Evolutionary conservation across 306 rosid species (phyloP), one percentile per base, ranked within the genome.

Genomic region (Vigna hirtella): DNA sequence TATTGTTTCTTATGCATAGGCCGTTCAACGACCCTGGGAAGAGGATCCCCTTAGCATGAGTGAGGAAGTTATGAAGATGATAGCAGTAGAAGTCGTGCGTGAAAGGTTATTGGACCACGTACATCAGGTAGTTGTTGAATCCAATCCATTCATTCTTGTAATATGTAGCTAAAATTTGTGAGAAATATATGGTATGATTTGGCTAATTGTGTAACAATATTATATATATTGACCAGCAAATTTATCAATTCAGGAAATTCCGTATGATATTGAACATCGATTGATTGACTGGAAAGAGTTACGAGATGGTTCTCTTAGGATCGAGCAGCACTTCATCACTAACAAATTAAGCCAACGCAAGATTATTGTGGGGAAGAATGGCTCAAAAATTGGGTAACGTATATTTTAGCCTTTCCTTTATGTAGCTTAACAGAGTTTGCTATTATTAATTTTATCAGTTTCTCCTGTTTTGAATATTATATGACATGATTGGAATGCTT

Each of bases 281-380:
- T 83, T 95, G 87, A 76, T 93, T 10, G 99, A 80, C 66, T 93
- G 98, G 99, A 95, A 93, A 86, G 98, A 95, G 86, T 78, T 95
- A 74, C 89, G 97, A 73, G 85, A 95, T 47, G 99, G 98, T 59
- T 91, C 99, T 73, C 84, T 95, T 78, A 89, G 98, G 87, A 91
- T 95, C 66, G 99, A 95, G 79, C 99, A 95, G 57, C 97, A 92
- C 84, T 86, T 95, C 28, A 79, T 93, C 67, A 90, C 97, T 15
- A 80, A 76, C 81, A 95, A 93, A 81, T 66, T 71, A 77, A 90
- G 99, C 84, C 99, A 95, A 72, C 91, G 89, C 88, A 95, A 89
- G 85, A 95, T 95, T 87, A 93, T 93, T 57, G 91, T 95, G 18
- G 99, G 99, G 64, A 93, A 92, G 86, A 87, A 84, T 40, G 99